Evolutionary conservation across 495 filamentous ascomycete species (phyloP), one percentile per base, ranked within the genome.

Genomic region (Rhizodiscina lignyota): DNA sequence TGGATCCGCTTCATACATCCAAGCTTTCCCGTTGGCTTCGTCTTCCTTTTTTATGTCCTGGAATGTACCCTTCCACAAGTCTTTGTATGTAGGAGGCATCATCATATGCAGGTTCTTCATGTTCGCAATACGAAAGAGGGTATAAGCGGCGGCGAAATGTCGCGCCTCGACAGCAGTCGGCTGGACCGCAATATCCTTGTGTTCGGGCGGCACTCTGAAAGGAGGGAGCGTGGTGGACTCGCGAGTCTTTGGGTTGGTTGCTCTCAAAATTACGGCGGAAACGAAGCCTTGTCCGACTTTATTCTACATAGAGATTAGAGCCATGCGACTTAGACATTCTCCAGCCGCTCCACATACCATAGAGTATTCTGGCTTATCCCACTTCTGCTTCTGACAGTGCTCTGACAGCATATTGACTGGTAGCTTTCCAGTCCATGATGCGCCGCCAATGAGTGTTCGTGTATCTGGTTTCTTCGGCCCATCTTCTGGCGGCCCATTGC

Each of bases 371-470:
- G 87, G 89, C 49, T 77, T 89, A 42, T 80, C 77, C 89, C 89
- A 97, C 49, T 81, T 83, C 57, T 87, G 79, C 59, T 85, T 86
- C 54, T 93, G 83, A 49, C 82, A 91, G 60, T 92, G 83, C 65
- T 97, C 89, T 13, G 79, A 77, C 37, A 97, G 73, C 51, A 97
- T 64, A 50, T 86, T 89, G 35, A 93, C 79, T 2, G 89, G 89
- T 24, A 97, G 59, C 53, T 97, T 97, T 23, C 89, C 89, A 0
- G 89, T 97, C 91, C 91, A 97, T 51, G 84, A 94, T 44, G 82
- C 72, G 33, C 89, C 89, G 33, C 83, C 91, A 54, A 97, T 93
- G 38, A 97, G 60, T 43, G 82, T 75, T 56, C 84, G 80, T 36
- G 83, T 76, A 21, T 81, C 74, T 24, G 83, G 81, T 45, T 78